Percentiles rank a stretch among this genome's conserved stretches.
Conservation (phyloP, 129 eudicot species). For the Smallanthus sonchifolius region DNA sequence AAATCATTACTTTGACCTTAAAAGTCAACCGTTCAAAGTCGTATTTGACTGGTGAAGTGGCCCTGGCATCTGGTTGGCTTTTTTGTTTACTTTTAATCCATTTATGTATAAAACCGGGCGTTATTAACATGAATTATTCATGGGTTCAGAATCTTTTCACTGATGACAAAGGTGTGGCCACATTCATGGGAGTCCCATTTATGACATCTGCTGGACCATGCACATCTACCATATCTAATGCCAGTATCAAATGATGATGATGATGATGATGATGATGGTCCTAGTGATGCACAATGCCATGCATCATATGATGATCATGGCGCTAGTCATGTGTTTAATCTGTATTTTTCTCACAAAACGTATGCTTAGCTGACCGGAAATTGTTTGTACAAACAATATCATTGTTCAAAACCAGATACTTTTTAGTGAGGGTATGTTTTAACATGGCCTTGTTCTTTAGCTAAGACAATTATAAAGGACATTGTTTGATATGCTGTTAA, state of each 20-base stretch:
- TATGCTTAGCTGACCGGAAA: background rate
- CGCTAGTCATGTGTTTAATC: background rate
- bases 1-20: background rate
- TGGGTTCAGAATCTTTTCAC: constrained; percentile 81
- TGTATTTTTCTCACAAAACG: background rate
- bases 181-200: constrained; percentile 82
- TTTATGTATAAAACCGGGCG: constrained; percentile 10
- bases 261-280: background rate
- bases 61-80: background rate
- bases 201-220: constrained; percentile 96
- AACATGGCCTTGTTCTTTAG: too few species aligned
- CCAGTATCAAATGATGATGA: constrained; percentile 42
- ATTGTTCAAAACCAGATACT: too few species aligned
- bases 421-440: too few species aligned
- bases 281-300: background rate
- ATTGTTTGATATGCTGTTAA: too few species aligned
- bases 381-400: constrained; percentile 17
- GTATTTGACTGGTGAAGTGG: constrained; percentile 4
- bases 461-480: too few species aligned
- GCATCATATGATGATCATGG: background rate
- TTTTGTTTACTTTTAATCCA: background rate
- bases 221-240: constrained; percentile 74
- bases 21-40: background rate
- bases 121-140: constrained; percentile 14
- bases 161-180: constrained; percentile 81